phyloP scores from a whole-genome alignment of 1,284 basidiomycete genomes.

The Schizophyllum commune region DNA sequence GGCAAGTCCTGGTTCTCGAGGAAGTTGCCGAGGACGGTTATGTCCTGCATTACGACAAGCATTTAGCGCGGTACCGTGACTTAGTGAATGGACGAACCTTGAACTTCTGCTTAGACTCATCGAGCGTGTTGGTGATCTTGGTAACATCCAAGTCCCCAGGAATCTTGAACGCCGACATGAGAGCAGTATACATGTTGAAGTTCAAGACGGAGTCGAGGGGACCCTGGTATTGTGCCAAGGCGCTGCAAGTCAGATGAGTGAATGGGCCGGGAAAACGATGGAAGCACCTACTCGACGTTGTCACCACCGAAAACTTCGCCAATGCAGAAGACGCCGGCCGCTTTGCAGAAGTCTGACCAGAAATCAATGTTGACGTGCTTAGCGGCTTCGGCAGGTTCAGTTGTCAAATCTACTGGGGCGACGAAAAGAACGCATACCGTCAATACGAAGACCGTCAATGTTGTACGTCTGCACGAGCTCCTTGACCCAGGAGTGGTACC shows the following conservation, averaged over 20 bases:
- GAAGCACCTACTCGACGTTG: slow-evolving; percentile 40
- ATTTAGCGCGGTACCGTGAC: not conserved
- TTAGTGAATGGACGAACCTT: slow-evolving; percentile 23
- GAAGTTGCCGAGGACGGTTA: slow-evolving; percentile 64
- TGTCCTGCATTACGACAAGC: slow-evolving; percentile 19
- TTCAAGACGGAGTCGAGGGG: slow-evolving; percentile 59
- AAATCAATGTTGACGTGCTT: slow-evolving; percentile 62
- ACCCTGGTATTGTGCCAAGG: slow-evolving; percentile 38
- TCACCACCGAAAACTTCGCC: slow-evolving; percentile 64
- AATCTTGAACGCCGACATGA: slow-evolving; percentile 55
- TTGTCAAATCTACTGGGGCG: not conserved
- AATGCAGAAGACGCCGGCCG: slow-evolving; percentile 76
- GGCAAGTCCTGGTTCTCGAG: slow-evolving; percentile 80
- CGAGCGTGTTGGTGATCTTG: slow-evolving; percentile 44
- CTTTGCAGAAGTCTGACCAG: slow-evolving; percentile 62
- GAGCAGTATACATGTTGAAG: slow-evolving; percentile 65
- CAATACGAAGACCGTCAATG: slow-evolving; percentile 71
- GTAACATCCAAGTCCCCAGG: slow-evolving; percentile 59
- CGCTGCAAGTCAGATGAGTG: slow-evolving; percentile 13
- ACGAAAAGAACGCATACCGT: slow-evolving; percentile 34
- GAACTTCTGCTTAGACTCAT: slow-evolving; percentile 45
- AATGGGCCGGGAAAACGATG: slow-evolving; percentile 2
- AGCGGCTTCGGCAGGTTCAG: slow-evolving; percentile 7
- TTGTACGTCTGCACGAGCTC: slow-evolving; percentile 54
- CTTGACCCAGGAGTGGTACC: slow-evolving; percentile 56